Evolutionary conservation across 179 eudicot genomes (phyloP).

Genomic region (Heliamphora pulchella): DNA sequence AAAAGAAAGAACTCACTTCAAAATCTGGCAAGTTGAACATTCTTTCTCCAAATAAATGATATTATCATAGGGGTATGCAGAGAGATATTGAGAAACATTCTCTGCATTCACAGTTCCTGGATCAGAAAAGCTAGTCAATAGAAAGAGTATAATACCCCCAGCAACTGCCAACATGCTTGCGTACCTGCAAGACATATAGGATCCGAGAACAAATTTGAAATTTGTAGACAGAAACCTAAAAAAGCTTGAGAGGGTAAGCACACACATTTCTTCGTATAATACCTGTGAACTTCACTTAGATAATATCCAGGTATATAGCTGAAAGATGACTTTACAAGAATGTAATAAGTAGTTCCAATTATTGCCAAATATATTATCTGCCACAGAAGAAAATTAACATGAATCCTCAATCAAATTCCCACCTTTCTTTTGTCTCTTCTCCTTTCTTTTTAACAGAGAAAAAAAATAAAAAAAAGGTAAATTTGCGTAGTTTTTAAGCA

Average conservation of each 20-base stretch:
- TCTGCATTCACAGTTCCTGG: conserved; percentile 82
- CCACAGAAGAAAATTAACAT: conserved; percentile 26
- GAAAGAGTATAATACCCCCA: conserved; percentile 75
- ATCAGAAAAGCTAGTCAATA: conserved; percentile 87
- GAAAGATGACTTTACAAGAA: conserved; percentile 62
- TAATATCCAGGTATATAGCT: conserved; percentile 82
- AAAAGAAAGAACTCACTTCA: conserved; percentile 51
- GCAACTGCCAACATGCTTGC: conserved; percentile 72
- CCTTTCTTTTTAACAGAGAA: not conserved
- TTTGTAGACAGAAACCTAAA: conserved; percentile 16
- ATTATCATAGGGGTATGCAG: conserved; percentile 86
- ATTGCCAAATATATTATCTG: conserved; percentile 80
- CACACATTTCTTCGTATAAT: conserved; percentile 15
- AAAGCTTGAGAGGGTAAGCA: conserved; percentile 1
- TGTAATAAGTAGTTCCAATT: conserved; percentile 69
- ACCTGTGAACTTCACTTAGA: conserved; percentile 84
- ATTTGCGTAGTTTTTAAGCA: not conserved
- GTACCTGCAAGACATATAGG: conserved; percentile 56
- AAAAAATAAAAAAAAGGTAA: not conserved
- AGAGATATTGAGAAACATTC: conserved; percentile 69
- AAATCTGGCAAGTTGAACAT: conserved; percentile 82
- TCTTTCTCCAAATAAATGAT: conserved; percentile 67
- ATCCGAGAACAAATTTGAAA: conserved; percentile 17
- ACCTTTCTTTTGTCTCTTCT: not conserved
- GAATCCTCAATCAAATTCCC: not conserved